Conservation (phyloP, 2,329 filamentous ascomycete species). For the Diplodia corticola region DNA sequence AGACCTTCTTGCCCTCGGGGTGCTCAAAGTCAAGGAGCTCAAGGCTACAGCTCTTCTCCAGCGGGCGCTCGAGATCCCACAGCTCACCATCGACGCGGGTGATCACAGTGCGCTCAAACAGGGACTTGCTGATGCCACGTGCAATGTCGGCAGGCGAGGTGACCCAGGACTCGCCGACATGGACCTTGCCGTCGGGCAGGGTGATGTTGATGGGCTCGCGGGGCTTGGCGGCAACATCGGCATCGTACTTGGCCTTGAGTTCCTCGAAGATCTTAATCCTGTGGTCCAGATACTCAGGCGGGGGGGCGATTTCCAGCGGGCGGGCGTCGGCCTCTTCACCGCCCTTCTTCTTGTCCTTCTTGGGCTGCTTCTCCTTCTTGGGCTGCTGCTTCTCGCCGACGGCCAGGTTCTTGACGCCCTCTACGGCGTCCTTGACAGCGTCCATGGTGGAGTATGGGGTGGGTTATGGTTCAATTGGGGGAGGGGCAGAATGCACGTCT, state of each 20-base stretch:
- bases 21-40: slow-evolving; percentile 82
- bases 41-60: slow-evolving; percentile 84
- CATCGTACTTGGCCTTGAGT: slow-evolving; percentile 80
- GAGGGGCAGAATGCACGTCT: slow-evolving; percentile 23
- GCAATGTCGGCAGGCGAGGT: slow-evolving; percentile 81
- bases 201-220: slow-evolving; percentile 74
- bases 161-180: slow-evolving; percentile 81
- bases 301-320: slow-evolving; percentile 51
- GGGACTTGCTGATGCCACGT: slow-evolving; percentile 78
- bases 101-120: slow-evolving; percentile 83
- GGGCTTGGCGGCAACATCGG: slow-evolving; percentile 69
- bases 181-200: slow-evolving; percentile 69
- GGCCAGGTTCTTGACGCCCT: slow-evolving; percentile 62
- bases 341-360: slow-evolving; percentile 46
- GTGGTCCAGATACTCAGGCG: slow-evolving; percentile 77
- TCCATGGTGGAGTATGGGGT: slow-evolving; percentile 45
- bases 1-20: slow-evolving; percentile 81
- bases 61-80: slow-evolving; percentile 89
- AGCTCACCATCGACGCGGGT: slow-evolving; percentile 80
- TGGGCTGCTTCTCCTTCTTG: slow-evolving; percentile 32
- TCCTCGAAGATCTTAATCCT: slow-evolving; percentile 86
- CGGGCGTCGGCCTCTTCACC: slow-evolving; percentile 39
- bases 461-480: slow-evolving; percentile 18
- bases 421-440: slow-evolving; percentile 52
- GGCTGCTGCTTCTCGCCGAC: slow-evolving; percentile 39